Base-by-base conservation (phyloP, 2,329 filamentous ascomycete genomes). In the Claviceps digitariae region DNA sequence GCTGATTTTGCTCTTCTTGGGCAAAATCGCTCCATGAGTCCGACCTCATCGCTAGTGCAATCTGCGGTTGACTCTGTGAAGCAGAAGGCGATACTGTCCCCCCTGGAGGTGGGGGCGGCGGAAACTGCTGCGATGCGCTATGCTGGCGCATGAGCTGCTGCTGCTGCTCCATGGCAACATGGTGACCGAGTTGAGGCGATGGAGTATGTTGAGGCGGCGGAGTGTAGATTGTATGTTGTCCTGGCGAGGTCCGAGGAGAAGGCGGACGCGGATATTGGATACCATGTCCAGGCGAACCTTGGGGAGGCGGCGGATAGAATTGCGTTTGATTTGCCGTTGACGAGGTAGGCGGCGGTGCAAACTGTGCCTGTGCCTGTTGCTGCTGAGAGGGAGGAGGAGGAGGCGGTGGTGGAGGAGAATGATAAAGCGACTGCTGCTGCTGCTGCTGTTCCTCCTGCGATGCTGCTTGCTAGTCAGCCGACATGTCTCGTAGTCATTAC, bases 301-400 rank as follows among this genome's bases (percentile, higher is more conserved):
- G 66, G 0, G 56, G 49, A 13, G 57, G 57, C 25, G 58, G 58
- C 52, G 72, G 67, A 48, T 74, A 75, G 63, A 73, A 75, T 47
- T 70, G 71, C 23, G 70, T 66, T 57, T 70, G 69, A 61, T 68
- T 69, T 44, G 72, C 70, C 3, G 74, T 73, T 49, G 74, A 70
- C 23, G 74, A 76, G 5, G 68, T 71, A 31, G 74, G 73, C 20
- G 74, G 74, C 48, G 69, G 67, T 47, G 72, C 72, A 59, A 74
- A 76, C 56, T 67, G 70, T 50, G 70, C 69, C 56, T 67, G 70
- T 50, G 70, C 69, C 55, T 71, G 61, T 15, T 61, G 59, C 34
- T 57, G 60, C 38, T 53, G 59, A 52, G 53, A 57, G 43, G 58
- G 62, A 54, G 58, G 59, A 20, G 51, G 40, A 8, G 21, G 43